Percentiles rank a stretch among this genome's conserved stretches.
Evolutionary conservation across 2,329 filamentous ascomycete species (phyloP).

Genomic region (Verticillium tricorpus): DNA sequence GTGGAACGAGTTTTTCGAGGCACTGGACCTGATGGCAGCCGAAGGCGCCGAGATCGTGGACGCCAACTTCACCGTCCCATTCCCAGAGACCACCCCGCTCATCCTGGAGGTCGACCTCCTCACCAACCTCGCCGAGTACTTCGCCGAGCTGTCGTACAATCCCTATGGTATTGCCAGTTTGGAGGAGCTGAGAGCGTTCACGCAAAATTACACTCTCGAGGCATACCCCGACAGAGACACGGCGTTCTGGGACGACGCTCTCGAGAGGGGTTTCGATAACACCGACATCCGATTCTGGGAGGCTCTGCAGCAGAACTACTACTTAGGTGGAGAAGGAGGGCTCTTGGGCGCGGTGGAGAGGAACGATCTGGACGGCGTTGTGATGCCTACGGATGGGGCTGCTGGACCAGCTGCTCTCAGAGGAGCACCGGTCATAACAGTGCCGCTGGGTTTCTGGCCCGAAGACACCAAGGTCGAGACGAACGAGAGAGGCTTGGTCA

Average conservation of each 20-base stretch:
- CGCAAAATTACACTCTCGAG: slow-evolving; percentile 46
- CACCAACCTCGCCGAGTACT: slow-evolving; percentile 56
- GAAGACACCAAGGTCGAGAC: slow-evolving; percentile 9
- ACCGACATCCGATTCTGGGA: slow-evolving; percentile 59
- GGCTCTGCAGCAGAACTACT: slow-evolving; percentile 58
- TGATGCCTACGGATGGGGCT: slow-evolving; percentile 44
- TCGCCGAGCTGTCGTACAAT: slow-evolving; percentile 43
- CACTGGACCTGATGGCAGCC: slow-evolving; percentile 50
- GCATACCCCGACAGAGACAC: slow-evolving; percentile 60
- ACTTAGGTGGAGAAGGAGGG: slow-evolving; percentile 54
- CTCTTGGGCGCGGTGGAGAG: slow-evolving; percentile 53
- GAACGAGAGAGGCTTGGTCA: slow-evolving; percentile 10
- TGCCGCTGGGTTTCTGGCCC: slow-evolving; percentile 45
- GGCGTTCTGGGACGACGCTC: slow-evolving; percentile 46
- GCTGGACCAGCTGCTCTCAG: neutral
- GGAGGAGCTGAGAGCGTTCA: slow-evolving; percentile 49
- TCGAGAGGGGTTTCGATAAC: slow-evolving; percentile 48
- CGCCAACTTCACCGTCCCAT: slow-evolving; percentile 57
- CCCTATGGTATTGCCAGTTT: slow-evolving; percentile 49
- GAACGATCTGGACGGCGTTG: slow-evolving; percentile 53
- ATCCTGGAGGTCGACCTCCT: slow-evolving; percentile 69
- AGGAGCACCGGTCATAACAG: slow-evolving; percentile 47
- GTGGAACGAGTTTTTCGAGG: slow-evolving; percentile 41
- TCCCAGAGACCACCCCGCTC: slow-evolving; percentile 72
- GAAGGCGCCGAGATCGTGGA: slow-evolving; percentile 66